Evolutionary conservation across 1,139 yeast genomes (phyloP), one percentile per base, ranked within the genome.

Genomic region (Fermentozyma sake): DNA sequence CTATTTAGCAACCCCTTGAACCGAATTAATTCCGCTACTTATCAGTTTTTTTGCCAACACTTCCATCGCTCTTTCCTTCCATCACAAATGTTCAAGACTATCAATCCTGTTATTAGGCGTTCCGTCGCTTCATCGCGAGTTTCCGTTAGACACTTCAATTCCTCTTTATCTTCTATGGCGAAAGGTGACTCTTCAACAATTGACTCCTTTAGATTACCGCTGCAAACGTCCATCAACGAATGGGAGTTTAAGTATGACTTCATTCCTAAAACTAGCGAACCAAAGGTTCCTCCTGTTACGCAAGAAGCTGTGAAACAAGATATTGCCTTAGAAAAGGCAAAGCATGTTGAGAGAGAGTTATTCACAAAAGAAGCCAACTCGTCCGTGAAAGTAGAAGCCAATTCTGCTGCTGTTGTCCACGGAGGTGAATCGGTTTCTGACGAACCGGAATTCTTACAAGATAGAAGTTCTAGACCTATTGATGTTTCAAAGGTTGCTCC

Each of bases 191-290:
- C 52, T 4, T 65, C 72, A 12, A 56, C 70, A 27, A 67, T 67
- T 37, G 73, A 67, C 44, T 61, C 71, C 10, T 65, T 38, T 45
- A 55, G 48, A 37, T 55, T 67, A 29, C 73, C 73, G 12, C 63
- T 71, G 3, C 73, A 67, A 38, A 61, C 72, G 2, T 66, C 72
- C 18, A 61, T 67, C 44, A 58, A 57, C 43, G 68, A 72, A 48
- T 58, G 68, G 65, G 73, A 63, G 41, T 72, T 71, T 54, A 71
- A 68, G 43, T 72, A 72, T 44, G 72, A 67, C 44, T 67, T 61
- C 37, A 57, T 65, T 30, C 72, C 72, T 14, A 63, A 61, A 39
- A 57, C 56, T 10, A 31, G 59, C 7, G 64, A 64, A 29, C 70
- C 75, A 12, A 68, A 71, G 46, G 63, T 72, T 14, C 78, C 79